Evolutionary conservation across 371 early-diverging fungal genomes (phyloP).

Genomic region (Zychaea mexicana): DNA sequence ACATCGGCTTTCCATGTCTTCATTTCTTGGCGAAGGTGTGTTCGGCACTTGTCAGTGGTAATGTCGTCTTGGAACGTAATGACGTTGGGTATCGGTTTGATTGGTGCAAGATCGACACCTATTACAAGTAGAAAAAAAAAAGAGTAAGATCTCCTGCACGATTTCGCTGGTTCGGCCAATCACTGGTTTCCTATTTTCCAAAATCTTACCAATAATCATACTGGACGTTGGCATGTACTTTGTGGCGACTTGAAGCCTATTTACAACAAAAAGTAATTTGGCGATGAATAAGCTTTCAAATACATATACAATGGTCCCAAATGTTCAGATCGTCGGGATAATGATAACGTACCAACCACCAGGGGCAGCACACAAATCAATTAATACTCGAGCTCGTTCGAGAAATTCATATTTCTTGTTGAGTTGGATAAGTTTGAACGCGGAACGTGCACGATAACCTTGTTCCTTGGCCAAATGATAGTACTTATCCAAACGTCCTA

Average conservation of each 20-base stretch:
- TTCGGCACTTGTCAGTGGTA: slow-evolving; percentile 93
- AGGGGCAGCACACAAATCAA: slow-evolving; percentile 99
- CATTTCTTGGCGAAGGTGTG: slow-evolving; percentile 83
- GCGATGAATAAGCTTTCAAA: not conserved
- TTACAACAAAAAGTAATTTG: not conserved
- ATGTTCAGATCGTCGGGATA: no score
- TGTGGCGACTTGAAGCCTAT: slow-evolving; percentile 90
- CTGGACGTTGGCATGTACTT: slow-evolving; percentile 96
- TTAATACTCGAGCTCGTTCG: slow-evolving; percentile 85
- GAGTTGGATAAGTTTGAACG: slow-evolving; percentile 99
- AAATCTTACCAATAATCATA: slow-evolving; percentile 81
- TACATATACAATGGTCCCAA: not conserved
- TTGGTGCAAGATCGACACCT: slow-evolving; percentile 98
- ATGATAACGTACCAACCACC: slow-evolving; percentile 98
- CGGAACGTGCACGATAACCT: slow-evolving; percentile 99
- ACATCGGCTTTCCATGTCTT: slow-evolving; percentile 99
- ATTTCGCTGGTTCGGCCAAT: not conserved
- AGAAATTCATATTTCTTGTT: slow-evolving; percentile 99
- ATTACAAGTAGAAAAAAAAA: slow-evolving; percentile 1
- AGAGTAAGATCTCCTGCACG: no score
- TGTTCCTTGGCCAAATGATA: slow-evolving; percentile 99
- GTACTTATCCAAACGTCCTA: slow-evolving; percentile 99
- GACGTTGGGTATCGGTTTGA: slow-evolving; percentile 97
- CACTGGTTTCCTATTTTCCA: not conserved
- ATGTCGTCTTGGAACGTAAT: slow-evolving; percentile 98